phyloP scores from a whole-genome alignment of 441 rosid genomes.

The Pelargonium cotyledonis region DNA sequence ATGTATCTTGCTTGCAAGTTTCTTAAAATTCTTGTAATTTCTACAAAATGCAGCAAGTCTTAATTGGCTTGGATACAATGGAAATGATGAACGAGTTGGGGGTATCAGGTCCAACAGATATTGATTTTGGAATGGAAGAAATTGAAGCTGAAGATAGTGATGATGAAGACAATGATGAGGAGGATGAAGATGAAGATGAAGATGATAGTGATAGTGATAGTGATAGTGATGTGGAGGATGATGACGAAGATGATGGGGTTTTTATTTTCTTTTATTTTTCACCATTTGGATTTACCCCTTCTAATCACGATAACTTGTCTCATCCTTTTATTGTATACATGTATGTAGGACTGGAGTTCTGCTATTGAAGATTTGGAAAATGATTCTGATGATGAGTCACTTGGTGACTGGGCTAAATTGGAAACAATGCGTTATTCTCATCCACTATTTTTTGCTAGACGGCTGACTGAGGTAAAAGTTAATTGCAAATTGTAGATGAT shows the following conservation, averaged over 20 bases:
- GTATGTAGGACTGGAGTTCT: constrained; percentile 62
- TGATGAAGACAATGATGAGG: constrained; percentile 46
- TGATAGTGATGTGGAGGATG: constrained; percentile 21
- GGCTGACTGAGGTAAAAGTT: constrained; percentile 56
- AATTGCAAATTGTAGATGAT: neutral
- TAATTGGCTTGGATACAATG: constrained; percentile 74
- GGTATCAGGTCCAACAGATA: constrained; percentile 48
- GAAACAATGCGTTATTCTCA: constrained; percentile 89
- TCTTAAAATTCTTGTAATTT: constrained; percentile 11
- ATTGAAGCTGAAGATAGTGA: constrained; percentile 60
- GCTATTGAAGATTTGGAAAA: constrained; percentile 49
- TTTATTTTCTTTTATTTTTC: constrained; percentile 8
- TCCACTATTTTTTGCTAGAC: constrained; percentile 89
- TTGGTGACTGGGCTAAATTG: constrained; percentile 88
- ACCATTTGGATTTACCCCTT: constrained; percentile 14
- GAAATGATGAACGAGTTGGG: constrained; percentile 80
- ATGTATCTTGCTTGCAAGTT: constrained; percentile 4
- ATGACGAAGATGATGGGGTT: constrained; percentile 48
- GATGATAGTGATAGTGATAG: no score
- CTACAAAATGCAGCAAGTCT: constrained; percentile 68
- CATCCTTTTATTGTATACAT: constrained; percentile 11
- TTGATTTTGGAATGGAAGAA: constrained; percentile 65
- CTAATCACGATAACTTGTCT: constrained; percentile 3
- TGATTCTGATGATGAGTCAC: constrained; percentile 55
- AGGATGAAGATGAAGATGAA: constrained; percentile 31